phyloP scores from a whole-genome alignment of 306 rosid genomes.

The Albizia julibrissin region DNA sequence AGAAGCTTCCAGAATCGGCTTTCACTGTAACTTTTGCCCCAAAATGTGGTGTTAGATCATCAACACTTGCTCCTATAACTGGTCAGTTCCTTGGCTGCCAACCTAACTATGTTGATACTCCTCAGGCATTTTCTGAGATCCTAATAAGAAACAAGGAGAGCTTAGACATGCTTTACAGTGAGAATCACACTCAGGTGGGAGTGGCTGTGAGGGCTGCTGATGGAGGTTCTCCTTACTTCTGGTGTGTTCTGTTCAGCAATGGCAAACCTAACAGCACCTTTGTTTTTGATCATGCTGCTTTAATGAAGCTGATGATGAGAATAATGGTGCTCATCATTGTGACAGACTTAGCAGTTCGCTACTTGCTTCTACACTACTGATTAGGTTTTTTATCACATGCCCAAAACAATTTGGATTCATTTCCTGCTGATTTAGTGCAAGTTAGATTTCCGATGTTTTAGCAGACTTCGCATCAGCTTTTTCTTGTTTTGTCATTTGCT shows the following conservation, averaged over 20 bases:
- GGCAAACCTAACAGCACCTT: conserved; percentile 28
- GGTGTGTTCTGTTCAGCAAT: conserved; percentile 88
- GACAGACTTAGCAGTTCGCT: too few relatives aligned
- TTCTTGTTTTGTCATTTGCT: too few relatives aligned
- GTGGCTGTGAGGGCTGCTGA: conserved; percentile 84
- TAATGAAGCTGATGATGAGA: too few relatives aligned
- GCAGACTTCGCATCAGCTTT: too few relatives aligned
- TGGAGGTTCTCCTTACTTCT: conserved; percentile 85
- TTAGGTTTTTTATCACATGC: too few relatives aligned
- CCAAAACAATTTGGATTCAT: too few relatives aligned
- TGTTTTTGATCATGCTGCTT: too few relatives aligned
- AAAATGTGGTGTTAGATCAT: conserved; percentile 57
- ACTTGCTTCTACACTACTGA: too few relatives aligned
- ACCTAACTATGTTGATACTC: conserved; percentile 61
- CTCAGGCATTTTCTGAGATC: conserved; percentile 65
- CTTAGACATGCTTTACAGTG: conserved; percentile 66
- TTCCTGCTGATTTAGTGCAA: too few relatives aligned
- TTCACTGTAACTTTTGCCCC: conserved; percentile 72
- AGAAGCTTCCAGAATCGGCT: conserved; percentile 76
- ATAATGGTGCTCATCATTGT: too few relatives aligned
- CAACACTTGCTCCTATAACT: conserved; percentile 65
- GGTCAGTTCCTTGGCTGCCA: conserved; percentile 92
- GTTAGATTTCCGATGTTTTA: too few relatives aligned
- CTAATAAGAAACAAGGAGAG: conserved; percentile 65
- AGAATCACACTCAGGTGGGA: conserved; percentile 82